Evolutionary conservation across 129 eudicot species (phyloP).

Genomic region (Flaveria bidentis): DNA sequence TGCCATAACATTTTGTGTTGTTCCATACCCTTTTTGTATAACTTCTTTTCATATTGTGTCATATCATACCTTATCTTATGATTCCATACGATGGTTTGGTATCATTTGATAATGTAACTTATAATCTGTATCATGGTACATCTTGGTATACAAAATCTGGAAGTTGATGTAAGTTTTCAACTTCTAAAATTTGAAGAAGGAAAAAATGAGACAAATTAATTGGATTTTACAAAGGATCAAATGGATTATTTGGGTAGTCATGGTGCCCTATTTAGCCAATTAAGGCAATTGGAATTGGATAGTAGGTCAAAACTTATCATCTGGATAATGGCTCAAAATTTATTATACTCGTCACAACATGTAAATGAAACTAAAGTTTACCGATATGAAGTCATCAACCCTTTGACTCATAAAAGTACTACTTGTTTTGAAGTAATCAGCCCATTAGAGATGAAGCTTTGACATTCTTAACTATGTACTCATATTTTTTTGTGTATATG

Average conservation of each 20-base stretch:
- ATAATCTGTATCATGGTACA: neutral
- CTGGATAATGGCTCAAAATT: neutral
- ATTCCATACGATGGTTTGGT: neutral
- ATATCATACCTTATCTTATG: neutral
- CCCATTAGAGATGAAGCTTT: neutral
- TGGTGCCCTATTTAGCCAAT: neutral
- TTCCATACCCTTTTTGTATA: conserved; percentile 4
- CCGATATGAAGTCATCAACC: neutral
- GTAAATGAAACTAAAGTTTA: neutral
- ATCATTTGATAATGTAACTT: no score
- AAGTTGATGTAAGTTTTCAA: neutral
- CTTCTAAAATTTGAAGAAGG: neutral
- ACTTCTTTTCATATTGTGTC: neutral
- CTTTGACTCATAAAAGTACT: neutral
- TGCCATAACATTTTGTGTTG: neutral
- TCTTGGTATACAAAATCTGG: neutral
- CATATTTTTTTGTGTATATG: conserved; percentile 30
- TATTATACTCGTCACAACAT: neutral
- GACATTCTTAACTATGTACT: conserved; percentile 5
- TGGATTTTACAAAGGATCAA: neutral
- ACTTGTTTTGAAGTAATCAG: neutral
- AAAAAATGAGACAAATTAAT: neutral
- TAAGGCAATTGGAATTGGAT: neutral
- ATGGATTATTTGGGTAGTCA: neutral
- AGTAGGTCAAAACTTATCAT: neutral